Conservation (phyloP, 768 basidiomycete genomes). For the Tephrocybe sp. region DNA sequence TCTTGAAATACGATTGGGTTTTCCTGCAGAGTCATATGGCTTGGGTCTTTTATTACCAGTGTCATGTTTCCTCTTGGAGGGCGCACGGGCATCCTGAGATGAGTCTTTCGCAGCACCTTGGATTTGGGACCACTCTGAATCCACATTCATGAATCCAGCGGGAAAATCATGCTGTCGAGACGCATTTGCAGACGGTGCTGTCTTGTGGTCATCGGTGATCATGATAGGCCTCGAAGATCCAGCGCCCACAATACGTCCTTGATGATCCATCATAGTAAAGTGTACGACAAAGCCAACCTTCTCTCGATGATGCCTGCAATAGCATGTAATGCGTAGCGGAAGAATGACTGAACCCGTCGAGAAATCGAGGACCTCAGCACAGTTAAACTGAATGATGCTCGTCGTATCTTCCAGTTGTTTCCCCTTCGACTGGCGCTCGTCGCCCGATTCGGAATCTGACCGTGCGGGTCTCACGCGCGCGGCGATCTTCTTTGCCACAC, state of each 20-base stretch:
- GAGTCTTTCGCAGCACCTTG: conserved; percentile 23
- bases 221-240: conserved; percentile 89
- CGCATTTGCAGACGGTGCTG: conserved; percentile 36
- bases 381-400: conserved; percentile 95
- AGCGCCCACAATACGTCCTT: conserved; percentile 75
- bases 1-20: conserved; percentile 41
- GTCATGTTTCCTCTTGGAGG: conserved; percentile 52
- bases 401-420: conserved; percentile 62
- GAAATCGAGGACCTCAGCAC: conserved; percentile 86
- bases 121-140: conserved; percentile 51
- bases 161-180: conserved; percentile 29
- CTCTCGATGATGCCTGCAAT: conserved; percentile 97
- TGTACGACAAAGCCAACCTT: conserved; percentile 93
- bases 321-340: conserved; percentile 96
- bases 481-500: conserved; percentile 85
- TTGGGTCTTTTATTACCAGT: conserved; percentile 59
- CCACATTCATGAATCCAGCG: conserved; percentile 31
- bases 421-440: conserved; percentile 48
- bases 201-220: conserved; percentile 99
- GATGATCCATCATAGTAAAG: conserved; percentile 79
- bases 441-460: conserved; percentile 69
- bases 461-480: conserved; percentile 77
- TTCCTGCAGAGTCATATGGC: conserved; percentile 59
- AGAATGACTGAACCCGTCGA: conserved; percentile 81
- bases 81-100: conserved; percentile 35